phyloP scores from a whole-genome alignment of 2,329 filamentous ascomycete genomes.

The Colletotrichum sublineola region DNA sequence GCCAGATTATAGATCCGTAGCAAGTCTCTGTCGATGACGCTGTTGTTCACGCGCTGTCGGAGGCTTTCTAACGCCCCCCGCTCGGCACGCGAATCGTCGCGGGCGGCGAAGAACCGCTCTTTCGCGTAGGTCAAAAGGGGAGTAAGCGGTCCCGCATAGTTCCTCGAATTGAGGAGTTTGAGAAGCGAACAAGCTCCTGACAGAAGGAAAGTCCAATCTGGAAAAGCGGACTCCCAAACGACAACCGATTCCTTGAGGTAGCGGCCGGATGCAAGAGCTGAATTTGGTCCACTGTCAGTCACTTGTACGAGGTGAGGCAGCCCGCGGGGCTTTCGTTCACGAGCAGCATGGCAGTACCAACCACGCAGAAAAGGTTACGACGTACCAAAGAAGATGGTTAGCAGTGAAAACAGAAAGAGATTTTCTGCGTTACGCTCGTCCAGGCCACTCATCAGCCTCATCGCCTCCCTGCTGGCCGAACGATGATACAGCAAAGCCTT shows the following conservation, averaged over 20 bases:
- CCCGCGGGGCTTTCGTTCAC: not conserved
- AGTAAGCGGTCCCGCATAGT: constrained; percentile 37
- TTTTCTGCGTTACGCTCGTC: constrained; percentile 44
- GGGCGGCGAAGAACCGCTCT: constrained; percentile 43
- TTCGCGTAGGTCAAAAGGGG: constrained; percentile 45
- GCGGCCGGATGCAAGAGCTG: constrained; percentile 48
- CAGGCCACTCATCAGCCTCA: constrained; percentile 41
- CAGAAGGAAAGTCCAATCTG: constrained; percentile 51
- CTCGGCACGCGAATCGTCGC: constrained; percentile 10
- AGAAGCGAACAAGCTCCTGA: constrained; percentile 48
- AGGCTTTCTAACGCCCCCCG: constrained; percentile 41
- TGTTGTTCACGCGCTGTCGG: constrained; percentile 38
- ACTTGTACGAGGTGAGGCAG: not conserved
- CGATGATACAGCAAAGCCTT: constrained; percentile 40
- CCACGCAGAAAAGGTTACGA: not conserved
- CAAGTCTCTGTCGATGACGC: constrained; percentile 38
- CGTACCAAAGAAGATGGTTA: constrained; percentile 52
- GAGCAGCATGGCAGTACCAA: not conserved
- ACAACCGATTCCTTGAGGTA: constrained; percentile 48
- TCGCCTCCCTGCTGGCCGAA: constrained; percentile 39
- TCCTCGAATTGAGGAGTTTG: constrained; percentile 40
- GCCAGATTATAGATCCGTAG: constrained; percentile 40
- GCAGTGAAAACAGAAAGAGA: constrained; percentile 48
- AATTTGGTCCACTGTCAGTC: not conserved
- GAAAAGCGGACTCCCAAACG: constrained; percentile 47